phyloP scores from a whole-genome alignment of 2,329 filamentous ascomycete species.

The Penicillium sp. region DNA sequence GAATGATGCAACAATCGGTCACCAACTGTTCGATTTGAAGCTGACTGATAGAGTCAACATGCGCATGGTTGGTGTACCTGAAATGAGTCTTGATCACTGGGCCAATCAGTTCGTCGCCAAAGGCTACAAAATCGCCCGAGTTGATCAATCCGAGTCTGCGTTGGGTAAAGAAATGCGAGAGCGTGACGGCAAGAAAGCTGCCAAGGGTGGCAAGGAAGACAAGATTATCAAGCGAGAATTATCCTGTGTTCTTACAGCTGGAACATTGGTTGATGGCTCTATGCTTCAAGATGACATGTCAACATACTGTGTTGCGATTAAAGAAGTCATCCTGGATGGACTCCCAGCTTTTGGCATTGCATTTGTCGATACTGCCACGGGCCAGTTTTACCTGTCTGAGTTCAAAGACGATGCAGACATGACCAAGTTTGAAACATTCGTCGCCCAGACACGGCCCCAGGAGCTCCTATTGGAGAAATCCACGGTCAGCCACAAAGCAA shows the following conservation, averaged over 20 bases:
- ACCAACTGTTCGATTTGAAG: slow-evolving; percentile 95
- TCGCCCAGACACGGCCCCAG: slow-evolving; percentile 84
- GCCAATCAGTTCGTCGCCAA: slow-evolving; percentile 98
- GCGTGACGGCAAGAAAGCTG: slow-evolving; percentile 56
- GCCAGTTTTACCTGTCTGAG: slow-evolving; percentile 88
- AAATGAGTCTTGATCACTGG: slow-evolving; percentile 94
- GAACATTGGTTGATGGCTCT: slow-evolving; percentile 87
- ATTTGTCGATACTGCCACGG: slow-evolving; percentile 93
- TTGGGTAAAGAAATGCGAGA: slow-evolving; percentile 99
- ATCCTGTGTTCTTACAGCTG: slow-evolving; percentile 83
- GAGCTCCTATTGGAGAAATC: slow-evolving; percentile 89
- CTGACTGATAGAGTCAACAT: slow-evolving; percentile 98
- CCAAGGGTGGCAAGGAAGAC: slow-evolving; percentile 68
- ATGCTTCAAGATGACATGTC: slow-evolving; percentile 99
- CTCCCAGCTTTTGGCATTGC: slow-evolving; percentile 83
- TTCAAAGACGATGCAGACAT: slow-evolving; percentile 89
- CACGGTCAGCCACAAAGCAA: slow-evolving; percentile 76
- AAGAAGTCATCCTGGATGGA: slow-evolving; percentile 67
- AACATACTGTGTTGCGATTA: slow-evolving; percentile 92
- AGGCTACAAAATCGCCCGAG: slow-evolving; percentile 92
- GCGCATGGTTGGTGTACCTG: slow-evolving; percentile 98
- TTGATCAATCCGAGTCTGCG: slow-evolving; percentile 95
- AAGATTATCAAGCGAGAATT: slow-evolving; percentile 92
- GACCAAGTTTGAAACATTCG: slow-evolving; percentile 95
- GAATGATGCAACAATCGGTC: slow-evolving; percentile 92